Conservation (phyloP, 139 green algal species). For the Picochlorum costavermella region DNA sequence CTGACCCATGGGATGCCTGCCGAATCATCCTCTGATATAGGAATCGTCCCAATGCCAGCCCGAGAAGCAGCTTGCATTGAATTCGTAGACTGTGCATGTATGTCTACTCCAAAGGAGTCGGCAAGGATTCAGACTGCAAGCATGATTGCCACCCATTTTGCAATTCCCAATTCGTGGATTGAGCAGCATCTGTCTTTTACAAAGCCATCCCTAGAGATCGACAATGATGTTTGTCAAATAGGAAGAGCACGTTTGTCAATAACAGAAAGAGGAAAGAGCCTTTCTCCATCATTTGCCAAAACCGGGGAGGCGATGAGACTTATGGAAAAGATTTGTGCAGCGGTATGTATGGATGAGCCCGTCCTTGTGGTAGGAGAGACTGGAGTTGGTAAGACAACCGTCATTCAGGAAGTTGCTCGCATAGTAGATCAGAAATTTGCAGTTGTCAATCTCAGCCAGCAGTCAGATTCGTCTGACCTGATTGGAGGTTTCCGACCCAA, state of each 20-base stretch:
- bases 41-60: conserved; percentile 21
- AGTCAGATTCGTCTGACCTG: conserved; percentile 91
- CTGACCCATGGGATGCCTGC: conserved; percentile 1
- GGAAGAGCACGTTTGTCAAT: neutral
- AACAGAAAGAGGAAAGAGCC: neutral
- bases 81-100: conserved; percentile 49
- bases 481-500: conserved; percentile 93
- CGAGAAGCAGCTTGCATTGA: conserved; percentile 49
- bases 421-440: conserved; percentile 65
- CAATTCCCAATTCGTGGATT: too few relatives aligned
- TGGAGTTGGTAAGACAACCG: conserved; percentile 93
- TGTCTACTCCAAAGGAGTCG: neutral
- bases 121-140: neutral
- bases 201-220: conserved; percentile 20
- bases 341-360: conserved; percentile 61
- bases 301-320: conserved; percentile 76
- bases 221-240: conserved; percentile 16
- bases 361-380: conserved; percentile 98
- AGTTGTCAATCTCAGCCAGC: conserved; percentile 95
- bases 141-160: too few relatives aligned
- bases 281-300: conserved; percentile 51
- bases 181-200: too few relatives aligned
- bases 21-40: conserved; percentile 6
- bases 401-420: conserved; percentile 69
- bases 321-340: conserved; percentile 78